Evolutionary conservation across 176 grass and related monocot genomes (phyloP).

Genomic region (Aegilops speltoides): DNA sequence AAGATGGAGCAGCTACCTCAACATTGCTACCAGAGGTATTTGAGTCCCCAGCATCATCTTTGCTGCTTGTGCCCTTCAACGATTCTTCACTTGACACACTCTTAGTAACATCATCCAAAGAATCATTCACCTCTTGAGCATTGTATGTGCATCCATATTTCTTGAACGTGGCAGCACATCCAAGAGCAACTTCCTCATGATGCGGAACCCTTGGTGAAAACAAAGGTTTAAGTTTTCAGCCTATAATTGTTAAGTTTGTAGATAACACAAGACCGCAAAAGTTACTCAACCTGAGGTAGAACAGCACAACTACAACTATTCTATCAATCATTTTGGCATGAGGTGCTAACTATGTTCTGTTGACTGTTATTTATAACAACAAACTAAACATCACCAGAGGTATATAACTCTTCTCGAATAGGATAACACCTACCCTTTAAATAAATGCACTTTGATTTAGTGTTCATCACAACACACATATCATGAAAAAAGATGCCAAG

Average conservation of each 20-base stretch:
- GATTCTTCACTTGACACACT: neutral
- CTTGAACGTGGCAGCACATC: neutral
- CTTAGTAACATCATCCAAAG: neutral
- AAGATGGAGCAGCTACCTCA: conserved; percentile 22
- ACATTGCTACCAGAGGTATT: conserved; percentile 42
- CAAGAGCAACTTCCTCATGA: neutral
- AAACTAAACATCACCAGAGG: neutral
- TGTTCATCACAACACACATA: neutral
- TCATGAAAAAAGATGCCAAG: neutral
- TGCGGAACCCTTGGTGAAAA: neutral
- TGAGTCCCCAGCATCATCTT: conserved; percentile 24
- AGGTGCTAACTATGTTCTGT: neutral
- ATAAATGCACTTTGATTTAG: neutral
- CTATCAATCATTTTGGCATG: neutral
- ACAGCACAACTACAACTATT: neutral
- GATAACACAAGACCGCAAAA: neutral
- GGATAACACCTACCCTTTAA: neutral
- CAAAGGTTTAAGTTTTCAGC: neutral
- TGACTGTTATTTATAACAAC: neutral
- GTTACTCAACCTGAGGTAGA: neutral
- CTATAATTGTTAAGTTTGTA: neutral
- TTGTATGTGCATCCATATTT: neutral
- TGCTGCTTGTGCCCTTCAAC: conserved; percentile 25
- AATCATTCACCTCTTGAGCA: neutral
- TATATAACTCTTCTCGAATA: neutral